Evolutionary conservation across 768 basidiomycete species (phyloP).

Genomic region (Russula olivacea): DNA sequence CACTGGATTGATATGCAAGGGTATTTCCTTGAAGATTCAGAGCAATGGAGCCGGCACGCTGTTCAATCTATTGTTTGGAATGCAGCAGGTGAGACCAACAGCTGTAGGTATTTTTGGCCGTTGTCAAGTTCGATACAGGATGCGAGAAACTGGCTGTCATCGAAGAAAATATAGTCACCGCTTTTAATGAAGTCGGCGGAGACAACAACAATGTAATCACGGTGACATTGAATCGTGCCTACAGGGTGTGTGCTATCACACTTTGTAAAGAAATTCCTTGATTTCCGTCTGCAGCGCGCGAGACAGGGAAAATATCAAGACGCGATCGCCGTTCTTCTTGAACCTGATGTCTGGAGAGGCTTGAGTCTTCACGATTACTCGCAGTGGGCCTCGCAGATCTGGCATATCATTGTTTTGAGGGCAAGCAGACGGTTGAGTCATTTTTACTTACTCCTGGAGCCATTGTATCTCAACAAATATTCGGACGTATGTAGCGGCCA

Average conservation of each 20-base stretch:
- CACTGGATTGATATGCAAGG: slow-evolving; percentile 60
- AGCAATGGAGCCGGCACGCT: slow-evolving; percentile 68
- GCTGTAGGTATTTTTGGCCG: background rate
- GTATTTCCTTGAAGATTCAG: slow-evolving; percentile 43
- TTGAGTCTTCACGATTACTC: slow-evolving; percentile 58
- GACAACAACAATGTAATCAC: slow-evolving; percentile 58
- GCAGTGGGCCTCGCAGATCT: slow-evolving; percentile 71
- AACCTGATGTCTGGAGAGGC: slow-evolving; percentile 65
- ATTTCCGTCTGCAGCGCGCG: slow-evolving; percentile 44
- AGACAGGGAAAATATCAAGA: slow-evolving; percentile 63
- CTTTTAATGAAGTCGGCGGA: slow-evolving; percentile 54
- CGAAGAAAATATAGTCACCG: slow-evolving; percentile 64
- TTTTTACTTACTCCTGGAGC: background rate
- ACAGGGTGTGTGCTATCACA: slow-evolving; percentile 42
- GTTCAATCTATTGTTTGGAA: slow-evolving; percentile 72
- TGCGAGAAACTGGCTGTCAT: slow-evolving; percentile 57
- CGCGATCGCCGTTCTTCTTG: slow-evolving; percentile 56
- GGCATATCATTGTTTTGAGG: slow-evolving; percentile 67
- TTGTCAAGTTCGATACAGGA: slow-evolving; percentile 39
- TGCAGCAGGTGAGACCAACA: slow-evolving; percentile 47
- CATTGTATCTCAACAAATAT: background rate
- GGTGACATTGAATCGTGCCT: slow-evolving; percentile 58
- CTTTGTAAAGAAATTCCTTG: background rate
- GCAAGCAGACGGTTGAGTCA: slow-evolving; percentile 55
- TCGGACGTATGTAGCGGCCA: slow-evolving; percentile 48